Conservation (phyloP, 2,329 filamentous ascomycete genomes). For the Ascochyta viciae-villosae region DNA sequence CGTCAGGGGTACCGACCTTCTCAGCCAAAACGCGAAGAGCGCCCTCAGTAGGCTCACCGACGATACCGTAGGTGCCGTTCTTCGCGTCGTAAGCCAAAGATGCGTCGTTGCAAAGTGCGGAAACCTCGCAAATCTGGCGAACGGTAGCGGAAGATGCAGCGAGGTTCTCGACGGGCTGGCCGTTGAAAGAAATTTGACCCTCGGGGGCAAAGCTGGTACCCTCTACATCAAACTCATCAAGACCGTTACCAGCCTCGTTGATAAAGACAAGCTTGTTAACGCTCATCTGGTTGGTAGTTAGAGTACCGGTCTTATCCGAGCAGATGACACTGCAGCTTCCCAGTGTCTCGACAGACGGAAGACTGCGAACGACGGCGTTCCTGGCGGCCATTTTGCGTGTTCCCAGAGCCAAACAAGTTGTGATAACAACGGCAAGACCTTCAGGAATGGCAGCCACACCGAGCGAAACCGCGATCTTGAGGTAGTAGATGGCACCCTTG, state of each 20-base stretch:
- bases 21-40: slow-evolving; percentile 89
- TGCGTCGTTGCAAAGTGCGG: slow-evolving; percentile 87
- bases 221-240: slow-evolving; percentile 88
- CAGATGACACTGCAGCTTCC: slow-evolving; percentile 99
- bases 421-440: slow-evolving; percentile 96
- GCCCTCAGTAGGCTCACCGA: slow-evolving; percentile 95
- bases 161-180: slow-evolving; percentile 72
- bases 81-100: slow-evolving; percentile 82
- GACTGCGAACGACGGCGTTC: slow-evolving; percentile 93
- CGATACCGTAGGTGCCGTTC: slow-evolving; percentile 75
- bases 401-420: slow-evolving; percentile 94
- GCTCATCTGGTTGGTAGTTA: slow-evolving; percentile 99
- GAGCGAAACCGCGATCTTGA: slow-evolving; percentile 98
- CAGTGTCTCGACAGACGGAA: slow-evolving; percentile 96
- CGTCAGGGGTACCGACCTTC: slow-evolving; percentile 87
- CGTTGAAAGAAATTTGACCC: slow-evolving; percentile 73
- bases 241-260: slow-evolving; percentile 71
- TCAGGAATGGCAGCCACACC: slow-evolving; percentile 98
- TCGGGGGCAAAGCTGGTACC: slow-evolving; percentile 91
- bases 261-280: slow-evolving; percentile 92
- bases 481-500: slow-evolving; percentile 98
- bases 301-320: slow-evolving; percentile 97
- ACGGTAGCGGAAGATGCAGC: slow-evolving; percentile 77
- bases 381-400: slow-evolving; percentile 99
- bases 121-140: slow-evolving; percentile 74